phyloP scores from a whole-genome alignment of 257 asterid species.

The Nicotiana undulata region DNA sequence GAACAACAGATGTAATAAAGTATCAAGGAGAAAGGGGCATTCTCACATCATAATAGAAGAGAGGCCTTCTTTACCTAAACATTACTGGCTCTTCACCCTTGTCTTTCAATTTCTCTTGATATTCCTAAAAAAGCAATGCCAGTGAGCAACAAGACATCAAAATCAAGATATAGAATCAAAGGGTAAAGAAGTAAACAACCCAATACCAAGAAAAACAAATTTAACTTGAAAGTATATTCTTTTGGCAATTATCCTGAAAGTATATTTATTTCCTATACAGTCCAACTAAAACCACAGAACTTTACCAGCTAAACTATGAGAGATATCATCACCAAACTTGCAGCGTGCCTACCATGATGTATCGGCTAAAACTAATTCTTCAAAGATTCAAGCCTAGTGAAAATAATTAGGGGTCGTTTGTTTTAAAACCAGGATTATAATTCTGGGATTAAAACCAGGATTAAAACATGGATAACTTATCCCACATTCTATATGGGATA shows the following conservation, averaged over 20 bases:
- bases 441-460: no score
- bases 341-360: background rate
- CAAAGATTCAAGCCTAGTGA: background rate
- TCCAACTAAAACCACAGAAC: no score
- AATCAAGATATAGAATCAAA: no score
- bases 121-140: conserved; percentile 47
- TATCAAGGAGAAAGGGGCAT: background rate
- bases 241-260: no score
- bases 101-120: conserved; percentile 79
- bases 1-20: background rate
- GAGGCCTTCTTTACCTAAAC: conserved; percentile 70
- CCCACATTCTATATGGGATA: no score
- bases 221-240: no score
- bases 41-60: background rate
- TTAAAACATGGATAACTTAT: no score
- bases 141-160: background rate
- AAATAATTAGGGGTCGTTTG: background rate
- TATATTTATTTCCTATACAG: no score
- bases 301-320: background rate
- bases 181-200: no score
- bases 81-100: conserved; percentile 97
- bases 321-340: background rate
- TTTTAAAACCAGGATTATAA: no score
- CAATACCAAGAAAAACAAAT: no score
- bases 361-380: background rate